Conservation (phyloP, 2,329 filamentous ascomycete genomes). For the Cryphonectria naterciae region DNA sequence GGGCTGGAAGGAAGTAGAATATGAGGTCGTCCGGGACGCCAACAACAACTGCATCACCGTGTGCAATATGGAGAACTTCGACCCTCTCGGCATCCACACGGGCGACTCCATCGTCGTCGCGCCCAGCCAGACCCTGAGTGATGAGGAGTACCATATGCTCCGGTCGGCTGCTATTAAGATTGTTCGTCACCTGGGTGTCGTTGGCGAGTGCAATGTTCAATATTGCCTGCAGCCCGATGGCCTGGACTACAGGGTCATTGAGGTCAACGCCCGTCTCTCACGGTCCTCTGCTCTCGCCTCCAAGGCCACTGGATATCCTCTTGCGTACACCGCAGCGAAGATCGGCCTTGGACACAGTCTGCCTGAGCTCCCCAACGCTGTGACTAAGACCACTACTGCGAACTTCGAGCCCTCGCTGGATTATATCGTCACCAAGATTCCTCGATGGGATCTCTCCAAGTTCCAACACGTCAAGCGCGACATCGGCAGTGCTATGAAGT, state of each 20-base stretch:
- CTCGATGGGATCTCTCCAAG: constrained; percentile 96
- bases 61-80: constrained; percentile 99
- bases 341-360: constrained; percentile 95
- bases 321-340: constrained; percentile 97
- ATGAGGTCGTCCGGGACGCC: constrained; percentile 94
- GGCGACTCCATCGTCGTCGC: constrained; percentile 98
- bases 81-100: constrained; percentile 95
- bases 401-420: constrained; percentile 98
- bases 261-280: constrained; percentile 96
- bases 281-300: constrained; percentile 94
- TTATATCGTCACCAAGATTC: constrained; percentile 98
- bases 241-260: constrained; percentile 97
- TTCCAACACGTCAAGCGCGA: constrained; percentile 99
- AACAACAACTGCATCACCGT: constrained; percentile 99
- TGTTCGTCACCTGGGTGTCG: constrained; percentile 93
- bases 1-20: constrained; percentile 99
- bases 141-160: constrained; percentile 99
- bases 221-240: constrained; percentile 96
- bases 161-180: constrained; percentile 96
- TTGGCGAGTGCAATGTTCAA: constrained; percentile 99
- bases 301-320: constrained; percentile 94
- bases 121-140: constrained; percentile 92
- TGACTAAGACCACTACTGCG: constrained; percentile 97
- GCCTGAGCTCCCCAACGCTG: constrained; percentile 94
- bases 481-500: constrained; percentile 98